A percentile compares a stretch with the other conserved stretches of the same genome.
Evolutionary conservation across 169 alveolate genomes (phyloP).

Genomic region (Plasmodium coatneyi): DNA sequence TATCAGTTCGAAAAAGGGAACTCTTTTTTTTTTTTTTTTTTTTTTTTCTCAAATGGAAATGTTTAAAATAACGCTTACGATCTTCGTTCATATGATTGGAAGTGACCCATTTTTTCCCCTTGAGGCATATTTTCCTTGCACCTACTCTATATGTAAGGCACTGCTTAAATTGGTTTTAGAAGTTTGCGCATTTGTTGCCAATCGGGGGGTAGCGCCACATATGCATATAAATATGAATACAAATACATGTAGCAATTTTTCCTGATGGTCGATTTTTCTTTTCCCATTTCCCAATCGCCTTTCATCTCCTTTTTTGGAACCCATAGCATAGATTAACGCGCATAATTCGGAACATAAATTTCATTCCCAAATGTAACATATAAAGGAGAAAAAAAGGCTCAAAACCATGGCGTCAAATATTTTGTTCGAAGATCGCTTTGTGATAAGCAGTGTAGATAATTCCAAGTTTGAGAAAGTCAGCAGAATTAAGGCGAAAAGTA

Average conservation of each 20-base stretch:
- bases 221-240: background rate
- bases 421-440: conserved; percentile 92
- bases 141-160: background rate
- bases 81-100: background rate
- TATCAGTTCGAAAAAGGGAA: background rate
- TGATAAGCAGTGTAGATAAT: conserved; percentile 89
- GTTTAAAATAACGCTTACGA: background rate
- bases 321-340: background rate
- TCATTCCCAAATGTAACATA: conserved; percentile 14
- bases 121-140: background rate
- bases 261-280: background rate
- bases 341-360: background rate
- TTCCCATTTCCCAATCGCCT: background rate
- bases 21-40: background rate
- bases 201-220: background rate
- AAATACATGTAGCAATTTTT: background rate
- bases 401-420: conserved; percentile 57
- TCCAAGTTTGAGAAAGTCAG: conserved; percentile 92
- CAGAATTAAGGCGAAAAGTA: conserved; percentile 91
- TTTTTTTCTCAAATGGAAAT: background rate
- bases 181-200: background rate
- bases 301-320: background rate
- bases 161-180: background rate
- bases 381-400: background rate
- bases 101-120: background rate